These are phyloP conservation scores for Trapa bicornis DNA, from an alignment of 345 rosid species.

Conservation along the genomic window DNA sequence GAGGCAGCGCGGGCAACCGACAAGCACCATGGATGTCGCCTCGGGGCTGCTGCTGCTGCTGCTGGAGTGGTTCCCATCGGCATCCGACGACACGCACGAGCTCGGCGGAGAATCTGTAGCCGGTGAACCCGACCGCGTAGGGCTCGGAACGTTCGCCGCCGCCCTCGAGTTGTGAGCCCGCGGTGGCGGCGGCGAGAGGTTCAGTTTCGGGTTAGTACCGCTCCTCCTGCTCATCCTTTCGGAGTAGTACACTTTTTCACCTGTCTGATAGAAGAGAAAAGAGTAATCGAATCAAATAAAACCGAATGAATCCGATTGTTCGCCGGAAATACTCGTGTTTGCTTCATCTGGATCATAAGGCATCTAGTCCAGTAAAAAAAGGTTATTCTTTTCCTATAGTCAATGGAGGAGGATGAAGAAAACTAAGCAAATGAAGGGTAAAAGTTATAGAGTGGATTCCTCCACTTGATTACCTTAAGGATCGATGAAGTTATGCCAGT, in stretches of 20 bases:
- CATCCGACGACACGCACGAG: slow-evolving; percentile 85
- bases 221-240: slow-evolving; percentile 64
- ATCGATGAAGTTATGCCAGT: too few relatives aligned
- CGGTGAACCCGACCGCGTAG: slow-evolving; percentile 58
- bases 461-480: too few relatives aligned
- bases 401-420: too few relatives aligned
- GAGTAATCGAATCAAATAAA: neutral
- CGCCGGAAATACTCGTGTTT: too few relatives aligned
- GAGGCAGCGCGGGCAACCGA: slow-evolving; percentile 83
- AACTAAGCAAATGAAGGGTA: too few relatives aligned
- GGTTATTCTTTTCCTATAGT: too few relatives aligned
- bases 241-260: slow-evolving; percentile 2
- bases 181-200: slow-evolving; percentile 78
- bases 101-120: slow-evolving; percentile 55
- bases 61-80: slow-evolving; percentile 22
- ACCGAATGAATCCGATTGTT: neutral
- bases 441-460: too few relatives aligned
- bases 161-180: slow-evolving; percentile 26
- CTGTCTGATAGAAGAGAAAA: neutral
- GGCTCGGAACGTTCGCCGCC: slow-evolving; percentile 48
- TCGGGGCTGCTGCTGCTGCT: slow-evolving; percentile 56
- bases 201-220: slow-evolving; percentile 67
- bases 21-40: slow-evolving; percentile 81
- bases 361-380: too few relatives aligned
- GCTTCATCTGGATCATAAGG: too few relatives aligned